These are phyloP conservation scores for Pyropia yezoensis DNA, from an alignment of 23 red algal species.

Conservation along the genomic window DNA sequence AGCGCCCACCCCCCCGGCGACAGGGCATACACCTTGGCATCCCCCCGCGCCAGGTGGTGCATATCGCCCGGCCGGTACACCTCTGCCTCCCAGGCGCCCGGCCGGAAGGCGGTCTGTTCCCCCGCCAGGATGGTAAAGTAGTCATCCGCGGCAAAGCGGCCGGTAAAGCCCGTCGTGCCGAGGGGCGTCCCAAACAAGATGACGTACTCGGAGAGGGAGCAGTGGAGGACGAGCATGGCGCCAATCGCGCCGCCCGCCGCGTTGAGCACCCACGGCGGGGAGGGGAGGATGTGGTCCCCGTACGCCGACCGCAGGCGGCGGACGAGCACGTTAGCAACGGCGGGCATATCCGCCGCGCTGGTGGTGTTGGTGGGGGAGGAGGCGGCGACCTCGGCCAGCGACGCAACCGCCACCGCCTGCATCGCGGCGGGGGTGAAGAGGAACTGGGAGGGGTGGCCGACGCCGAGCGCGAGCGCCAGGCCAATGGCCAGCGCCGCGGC, in stretches of 20 bases:
- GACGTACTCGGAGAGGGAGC: slow-evolving; percentile 49
- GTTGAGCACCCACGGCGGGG: slow-evolving; percentile 66
- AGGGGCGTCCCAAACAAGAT: slow-evolving; percentile 68
- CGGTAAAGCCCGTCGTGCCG: slow-evolving; percentile 41
- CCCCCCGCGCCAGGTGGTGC: slow-evolving; percentile 31
- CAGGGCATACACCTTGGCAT: slow-evolving; percentile 48
- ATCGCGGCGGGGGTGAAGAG: too few species aligned
- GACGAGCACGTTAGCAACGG: slow-evolving; percentile 3
- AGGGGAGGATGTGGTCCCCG: slow-evolving; percentile 20
- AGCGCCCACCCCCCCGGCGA: slow-evolving; percentile 45
- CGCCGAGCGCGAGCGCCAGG: too few species aligned
- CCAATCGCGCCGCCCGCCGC: slow-evolving; percentile 74
- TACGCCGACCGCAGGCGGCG: slow-evolving; percentile 13
- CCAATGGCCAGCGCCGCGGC: too few species aligned
- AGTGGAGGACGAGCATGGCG: slow-evolving; percentile 62
- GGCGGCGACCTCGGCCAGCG: too few species aligned
- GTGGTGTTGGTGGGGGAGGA: too few species aligned
- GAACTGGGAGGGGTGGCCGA: too few species aligned
- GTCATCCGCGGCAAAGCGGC: slow-evolving; percentile 66
- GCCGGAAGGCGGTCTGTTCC: slow-evolving; percentile 46
- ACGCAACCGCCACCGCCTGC: too few species aligned
- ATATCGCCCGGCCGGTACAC: slow-evolving; percentile 50
- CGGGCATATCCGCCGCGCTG: too few species aligned
- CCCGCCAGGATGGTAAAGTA: slow-evolving; percentile 59
- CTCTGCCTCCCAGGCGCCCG: slow-evolving; percentile 25